Conservation (phyloP, 2,329 filamentous ascomycete genomes). For the Ophiostoma himal-ulmi region DNA sequence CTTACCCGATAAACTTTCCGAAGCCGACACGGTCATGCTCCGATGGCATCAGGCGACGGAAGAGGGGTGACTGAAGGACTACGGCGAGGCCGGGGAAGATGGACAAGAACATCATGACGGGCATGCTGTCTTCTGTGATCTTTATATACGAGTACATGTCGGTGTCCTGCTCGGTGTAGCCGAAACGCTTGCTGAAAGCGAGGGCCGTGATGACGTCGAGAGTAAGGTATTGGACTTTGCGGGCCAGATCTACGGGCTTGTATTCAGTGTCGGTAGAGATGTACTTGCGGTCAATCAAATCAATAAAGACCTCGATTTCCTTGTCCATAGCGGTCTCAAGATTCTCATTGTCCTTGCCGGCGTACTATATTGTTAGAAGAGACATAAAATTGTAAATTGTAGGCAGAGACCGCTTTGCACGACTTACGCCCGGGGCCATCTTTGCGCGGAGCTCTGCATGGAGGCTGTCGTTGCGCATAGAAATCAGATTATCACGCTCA, state of each 20-base stretch:
- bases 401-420: neutral
- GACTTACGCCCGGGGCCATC: conserved; percentile 40
- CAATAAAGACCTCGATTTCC: conserved; percentile 28
- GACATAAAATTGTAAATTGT: neutral
- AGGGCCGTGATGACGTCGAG: conserved; percentile 50
- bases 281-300: conserved; percentile 42
- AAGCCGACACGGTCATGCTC: conserved; percentile 38
- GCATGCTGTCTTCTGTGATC: conserved; percentile 33
- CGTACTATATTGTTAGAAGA: conserved; percentile 25
- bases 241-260: conserved; percentile 38
- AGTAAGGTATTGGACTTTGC: conserved; percentile 48
- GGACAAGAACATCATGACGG: conserved; percentile 33
- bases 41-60: conserved; percentile 39
- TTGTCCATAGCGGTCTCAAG: conserved; percentile 29
- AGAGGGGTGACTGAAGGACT: conserved; percentile 39
- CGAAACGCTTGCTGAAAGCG: conserved; percentile 45
- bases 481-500: conserved; percentile 35
- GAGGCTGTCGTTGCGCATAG: conserved; percentile 33
- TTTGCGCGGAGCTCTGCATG: conserved; percentile 39
- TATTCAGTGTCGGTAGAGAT: conserved; percentile 30
- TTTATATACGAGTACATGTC: conserved; percentile 43
- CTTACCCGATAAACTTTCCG: conserved; percentile 35
- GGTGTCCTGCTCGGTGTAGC: conserved; percentile 41
- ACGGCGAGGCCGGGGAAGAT: conserved; percentile 40
- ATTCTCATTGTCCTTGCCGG: conserved; percentile 30